A percentile compares a stretch with the other conserved stretches of the same genome.
These are phyloP conservation scores for Centaurea solstitialis DNA, from an alignment of 129 eudicot species.

Conservation along the genomic window DNA sequence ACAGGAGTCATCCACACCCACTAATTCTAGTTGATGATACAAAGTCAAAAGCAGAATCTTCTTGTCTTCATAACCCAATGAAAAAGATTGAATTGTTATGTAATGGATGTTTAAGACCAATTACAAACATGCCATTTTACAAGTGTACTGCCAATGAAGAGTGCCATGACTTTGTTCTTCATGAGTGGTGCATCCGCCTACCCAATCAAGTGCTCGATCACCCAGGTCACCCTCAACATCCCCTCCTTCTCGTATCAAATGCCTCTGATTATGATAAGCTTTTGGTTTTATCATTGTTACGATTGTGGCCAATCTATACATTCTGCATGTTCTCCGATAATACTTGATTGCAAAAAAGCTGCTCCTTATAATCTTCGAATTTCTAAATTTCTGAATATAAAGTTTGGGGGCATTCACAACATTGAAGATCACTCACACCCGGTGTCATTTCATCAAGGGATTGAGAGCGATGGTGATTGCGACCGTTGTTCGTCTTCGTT, in stretches of 20 bases:
- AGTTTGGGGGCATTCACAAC: conserved; percentile 5
- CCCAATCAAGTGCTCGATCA: background rate
- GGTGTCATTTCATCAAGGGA: background rate
- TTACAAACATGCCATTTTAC: background rate
- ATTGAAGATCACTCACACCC: background rate
- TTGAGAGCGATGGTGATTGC: background rate
- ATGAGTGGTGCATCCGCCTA: background rate
- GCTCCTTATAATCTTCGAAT: background rate
- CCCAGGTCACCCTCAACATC: conserved; percentile 11
- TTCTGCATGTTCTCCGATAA: background rate
- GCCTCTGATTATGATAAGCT: background rate
- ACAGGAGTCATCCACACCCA: background rate
- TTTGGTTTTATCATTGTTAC: conserved; percentile 11
- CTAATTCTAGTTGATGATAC: background rate
- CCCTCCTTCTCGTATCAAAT: background rate
- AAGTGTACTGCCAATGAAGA: no score
- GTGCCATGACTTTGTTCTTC: background rate
- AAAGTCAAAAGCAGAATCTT: no score
- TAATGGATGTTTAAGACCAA: background rate
- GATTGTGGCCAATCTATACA: conserved; percentile 5
- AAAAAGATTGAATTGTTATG: background rate
- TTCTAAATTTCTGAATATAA: background rate
- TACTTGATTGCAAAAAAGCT: background rate
- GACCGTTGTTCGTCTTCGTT: background rate
- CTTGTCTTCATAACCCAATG: background rate